Evolutionary conservation across 139 green algal genomes (phyloP).

Genomic region (Picochlorum sp.): DNA sequence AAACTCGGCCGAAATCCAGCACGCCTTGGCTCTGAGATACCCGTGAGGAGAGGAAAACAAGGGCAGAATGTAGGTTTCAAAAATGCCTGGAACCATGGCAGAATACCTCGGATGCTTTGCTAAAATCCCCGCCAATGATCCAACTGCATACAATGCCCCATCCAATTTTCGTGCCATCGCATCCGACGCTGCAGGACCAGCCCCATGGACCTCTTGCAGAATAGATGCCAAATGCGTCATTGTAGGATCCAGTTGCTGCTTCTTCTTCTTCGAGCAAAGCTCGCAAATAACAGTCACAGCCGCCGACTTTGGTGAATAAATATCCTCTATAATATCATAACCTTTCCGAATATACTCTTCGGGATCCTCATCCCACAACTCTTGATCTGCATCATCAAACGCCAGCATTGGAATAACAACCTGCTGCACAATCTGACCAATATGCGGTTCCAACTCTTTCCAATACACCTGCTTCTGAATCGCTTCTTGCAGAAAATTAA

Average conservation of each 20-base stretch:
- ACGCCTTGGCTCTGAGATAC: conserved; percentile 86
- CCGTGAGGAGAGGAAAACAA: conserved; percentile 49
- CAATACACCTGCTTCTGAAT: conserved; percentile 39
- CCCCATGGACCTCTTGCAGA: conserved; percentile 30
- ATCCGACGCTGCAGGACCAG: conserved; percentile 16
- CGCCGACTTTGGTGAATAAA: conserved; percentile 82
- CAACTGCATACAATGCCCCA: conserved; percentile 81
- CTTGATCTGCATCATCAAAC: conserved; percentile 79
- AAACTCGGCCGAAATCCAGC: conserved; percentile 77
- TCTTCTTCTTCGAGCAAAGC: conserved; percentile 51
- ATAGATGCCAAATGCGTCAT: conserved; percentile 45
- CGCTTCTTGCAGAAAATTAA: conserved; percentile 65
- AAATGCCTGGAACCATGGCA: conserved; percentile 71
- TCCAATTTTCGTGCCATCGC: conserved; percentile 65
- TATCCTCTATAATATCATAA: conserved; percentile 97
- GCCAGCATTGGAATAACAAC: conserved; percentile 85
- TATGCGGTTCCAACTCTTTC: conserved; percentile 68
- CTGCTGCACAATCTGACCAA: conserved; percentile 44
- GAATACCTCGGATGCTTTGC: conserved; percentile 79
- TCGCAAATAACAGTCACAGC: conserved; percentile 84
- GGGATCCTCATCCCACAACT: conserved; percentile 91
- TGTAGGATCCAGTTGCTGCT: conserved; percentile 51
- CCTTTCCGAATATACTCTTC: conserved; percentile 96
- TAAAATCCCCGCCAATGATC: conserved; percentile 66
- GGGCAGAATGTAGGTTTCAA: conserved; percentile 69